Conservation (phyloP, 2,329 filamentous ascomycete genomes). For the Pleurostoma richardsiae region DNA sequence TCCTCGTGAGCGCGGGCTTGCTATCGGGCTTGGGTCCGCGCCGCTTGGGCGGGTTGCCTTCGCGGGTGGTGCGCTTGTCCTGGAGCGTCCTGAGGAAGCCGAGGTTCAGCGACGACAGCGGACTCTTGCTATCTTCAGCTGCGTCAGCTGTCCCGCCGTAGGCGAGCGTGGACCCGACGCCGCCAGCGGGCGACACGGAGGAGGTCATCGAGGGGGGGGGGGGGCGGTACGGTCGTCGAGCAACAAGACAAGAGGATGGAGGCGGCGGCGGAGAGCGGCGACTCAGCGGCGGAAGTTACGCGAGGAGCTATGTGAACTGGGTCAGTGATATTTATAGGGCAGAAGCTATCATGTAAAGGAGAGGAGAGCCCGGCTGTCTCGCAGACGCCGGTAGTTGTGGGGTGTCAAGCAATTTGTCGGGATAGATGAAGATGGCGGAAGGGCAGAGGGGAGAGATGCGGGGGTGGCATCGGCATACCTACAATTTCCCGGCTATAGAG, state of each 20-base stretch:
- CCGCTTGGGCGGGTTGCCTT: conserved; percentile 82
- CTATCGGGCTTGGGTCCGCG: conserved; percentile 94
- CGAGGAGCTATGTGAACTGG: conserved; percentile 18
- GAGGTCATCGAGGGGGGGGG: conserved; percentile 30
- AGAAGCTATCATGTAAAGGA: no score
- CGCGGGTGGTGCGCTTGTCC: conserved; percentile 76
- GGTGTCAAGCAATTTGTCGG: no score
- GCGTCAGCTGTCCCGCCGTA: conserved; percentile 4
- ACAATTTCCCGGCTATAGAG: no score
- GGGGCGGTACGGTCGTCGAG: conserved; percentile 23
- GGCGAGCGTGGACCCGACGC: conserved; percentile 2
- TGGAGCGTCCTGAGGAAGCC: conserved; percentile 61
- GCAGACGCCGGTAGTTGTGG: no score
- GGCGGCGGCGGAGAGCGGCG: conserved; percentile 23
- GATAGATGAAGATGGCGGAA: no score
- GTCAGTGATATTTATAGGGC: conserved; percentile 16
- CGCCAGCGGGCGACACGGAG: conserved; percentile 31
- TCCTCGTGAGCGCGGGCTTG: conserved; percentile 85
- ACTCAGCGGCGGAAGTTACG: conserved; percentile 29
- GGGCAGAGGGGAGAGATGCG: no score
- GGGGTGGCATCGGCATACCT: no score
- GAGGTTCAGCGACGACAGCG: conserved; percentile 43
- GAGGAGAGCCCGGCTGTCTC: no score
- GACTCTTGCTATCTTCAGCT: conserved; percentile 28
- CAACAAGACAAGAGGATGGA: conserved; percentile 22